These are phyloP conservation scores for Penicillium vulpinum DNA, from an alignment of 2,329 filamentous ascomycete genomes.

Conservation along the genomic window DNA sequence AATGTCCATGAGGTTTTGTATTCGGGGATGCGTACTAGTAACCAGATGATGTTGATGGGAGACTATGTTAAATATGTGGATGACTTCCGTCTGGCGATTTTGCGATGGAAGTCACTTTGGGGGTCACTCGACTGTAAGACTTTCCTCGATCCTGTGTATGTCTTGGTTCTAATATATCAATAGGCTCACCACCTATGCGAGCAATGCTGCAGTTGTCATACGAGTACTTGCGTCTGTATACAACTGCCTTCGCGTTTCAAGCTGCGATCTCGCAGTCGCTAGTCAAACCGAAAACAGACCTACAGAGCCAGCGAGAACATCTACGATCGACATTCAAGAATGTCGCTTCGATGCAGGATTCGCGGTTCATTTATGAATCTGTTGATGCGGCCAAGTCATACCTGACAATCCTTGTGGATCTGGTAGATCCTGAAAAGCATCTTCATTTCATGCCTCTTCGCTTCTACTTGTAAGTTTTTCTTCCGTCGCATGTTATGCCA, in stretches of 20 bases:
- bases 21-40: slow-evolving; percentile 67
- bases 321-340: slow-evolving; percentile 52
- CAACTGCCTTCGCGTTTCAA: slow-evolving; percentile 74
- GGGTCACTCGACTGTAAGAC: slow-evolving; percentile 61
- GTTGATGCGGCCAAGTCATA: slow-evolving; percentile 65
- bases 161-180: slow-evolving; percentile 12
- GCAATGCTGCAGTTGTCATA: slow-evolving; percentile 68
- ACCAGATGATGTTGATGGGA: slow-evolving; percentile 68
- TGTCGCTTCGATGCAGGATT: slow-evolving; percentile 61
- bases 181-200: slow-evolving; percentile 65
- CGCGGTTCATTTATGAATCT: slow-evolving; percentile 66
- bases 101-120: slow-evolving; percentile 71
- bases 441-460: slow-evolving; percentile 65
- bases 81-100: slow-evolving; percentile 68
- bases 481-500: background rate
- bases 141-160: background rate
- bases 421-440: slow-evolving; percentile 59
- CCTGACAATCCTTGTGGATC: slow-evolving; percentile 60
- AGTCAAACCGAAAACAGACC: slow-evolving; percentile 41
- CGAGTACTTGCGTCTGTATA: slow-evolving; percentile 71
- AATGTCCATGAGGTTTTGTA: slow-evolving; percentile 75
- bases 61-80: slow-evolving; percentile 75
- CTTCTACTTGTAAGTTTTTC: slow-evolving; percentile 55
- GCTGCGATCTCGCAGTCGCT: slow-evolving; percentile 61
- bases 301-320: slow-evolving; percentile 40